Percentiles rank a stretch among this genome's conserved stretches.
phyloP scores from a whole-genome alignment of 805 yeast species.

The Kregervanrija fluxuum region DNA sequence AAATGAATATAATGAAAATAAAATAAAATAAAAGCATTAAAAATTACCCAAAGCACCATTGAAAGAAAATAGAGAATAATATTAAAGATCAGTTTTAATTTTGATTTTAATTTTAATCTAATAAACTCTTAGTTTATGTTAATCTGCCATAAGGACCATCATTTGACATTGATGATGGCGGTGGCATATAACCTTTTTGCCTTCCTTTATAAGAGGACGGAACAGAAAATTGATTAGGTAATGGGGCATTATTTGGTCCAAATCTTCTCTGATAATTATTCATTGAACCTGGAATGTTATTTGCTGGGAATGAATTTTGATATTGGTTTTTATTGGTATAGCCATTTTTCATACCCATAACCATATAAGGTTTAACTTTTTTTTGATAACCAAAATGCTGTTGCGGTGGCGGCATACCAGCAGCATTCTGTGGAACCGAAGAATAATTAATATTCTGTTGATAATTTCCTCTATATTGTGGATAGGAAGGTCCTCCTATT shows the following conservation, averaged over 20 bases:
- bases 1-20: not conserved
- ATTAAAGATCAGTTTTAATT: too few relatives aligned
- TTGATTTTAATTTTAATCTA: too few relatives aligned
- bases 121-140: not conserved
- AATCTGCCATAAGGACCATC: constrained; percentile 38
- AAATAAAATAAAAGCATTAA: not conserved
- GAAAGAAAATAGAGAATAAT: too few relatives aligned
- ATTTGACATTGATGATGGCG: constrained; percentile 16
- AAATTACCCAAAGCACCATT: constrained; percentile 4
- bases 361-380: constrained; percentile 8
- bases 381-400: not conserved
- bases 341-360: not conserved
- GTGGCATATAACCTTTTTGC: constrained; percentile 1
- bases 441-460: constrained; percentile 3
- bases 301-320: not conserved
- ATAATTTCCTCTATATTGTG: constrained; percentile 3
- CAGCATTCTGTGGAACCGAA: not conserved
- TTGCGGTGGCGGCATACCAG: constrained; percentile 1
- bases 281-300: not conserved
- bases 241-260: constrained; percentile 8
- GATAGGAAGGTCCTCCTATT: not conserved
- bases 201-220: too few relatives aligned
- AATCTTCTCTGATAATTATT: not conserved
- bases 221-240: constrained; percentile 5
- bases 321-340: not conserved